These are phyloP conservation scores for Solanum pinnatisectum DNA, from an alignment of 257 asterid species.

Conservation along the genomic window DNA sequence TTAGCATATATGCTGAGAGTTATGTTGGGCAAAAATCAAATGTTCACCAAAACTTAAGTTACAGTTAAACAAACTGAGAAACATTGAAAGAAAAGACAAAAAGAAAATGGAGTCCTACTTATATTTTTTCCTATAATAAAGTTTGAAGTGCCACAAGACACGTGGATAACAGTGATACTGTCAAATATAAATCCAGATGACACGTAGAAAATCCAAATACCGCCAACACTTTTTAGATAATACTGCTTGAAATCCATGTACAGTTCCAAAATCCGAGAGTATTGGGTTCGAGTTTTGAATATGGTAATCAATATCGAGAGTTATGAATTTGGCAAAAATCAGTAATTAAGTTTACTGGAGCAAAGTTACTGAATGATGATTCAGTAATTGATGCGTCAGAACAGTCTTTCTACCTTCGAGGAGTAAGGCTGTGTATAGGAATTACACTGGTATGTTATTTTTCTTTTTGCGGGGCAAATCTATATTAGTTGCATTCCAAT, in stretches of 20 bases:
- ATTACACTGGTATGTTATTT: too few relatives aligned
- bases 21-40: not conserved
- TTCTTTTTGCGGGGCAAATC: not conserved
- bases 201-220: not conserved
- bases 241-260: not conserved
- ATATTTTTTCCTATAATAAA: not conserved
- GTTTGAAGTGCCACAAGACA: not conserved
- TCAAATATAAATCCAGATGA: not conserved
- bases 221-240: not conserved
- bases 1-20: not conserved
- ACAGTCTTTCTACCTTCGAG: fast-evolving
- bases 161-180: not conserved
- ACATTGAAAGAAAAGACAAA: not conserved
- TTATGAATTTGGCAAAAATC: too few relatives aligned
- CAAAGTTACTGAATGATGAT: not conserved
- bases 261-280: too few relatives aligned
- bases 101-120: not conserved
- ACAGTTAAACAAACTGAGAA: not conserved
- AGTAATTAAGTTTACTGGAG: not conserved
- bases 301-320: too few relatives aligned
- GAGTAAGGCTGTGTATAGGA: too few relatives aligned
- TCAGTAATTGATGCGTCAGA: not conserved
- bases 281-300: too few relatives aligned
- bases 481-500: not conserved
- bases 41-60: not conserved